A percentile compares a stretch with the other conserved stretches of the same genome.
Evolutionary conservation across 768 basidiomycete species (phyloP).

Genomic region (Hydnum rufescens): DNA sequence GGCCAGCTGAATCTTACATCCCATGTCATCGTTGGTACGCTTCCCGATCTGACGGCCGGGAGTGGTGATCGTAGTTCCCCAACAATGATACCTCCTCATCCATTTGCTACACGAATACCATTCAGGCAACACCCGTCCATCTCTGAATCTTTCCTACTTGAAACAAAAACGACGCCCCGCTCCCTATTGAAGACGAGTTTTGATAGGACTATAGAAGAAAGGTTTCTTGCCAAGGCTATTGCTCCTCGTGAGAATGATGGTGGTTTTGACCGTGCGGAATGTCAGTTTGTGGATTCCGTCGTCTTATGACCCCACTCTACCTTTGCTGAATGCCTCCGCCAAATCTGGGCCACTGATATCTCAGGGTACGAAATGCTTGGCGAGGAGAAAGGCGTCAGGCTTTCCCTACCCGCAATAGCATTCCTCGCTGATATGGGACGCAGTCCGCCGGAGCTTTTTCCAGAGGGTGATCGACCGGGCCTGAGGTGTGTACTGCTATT

Average conservation of each 20-base stretch:
- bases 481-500: neutral
- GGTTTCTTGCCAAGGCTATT: neutral
- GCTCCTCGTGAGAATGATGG: neutral
- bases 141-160: neutral
- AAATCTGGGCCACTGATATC: too few relatives aligned
- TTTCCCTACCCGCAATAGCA: neutral
- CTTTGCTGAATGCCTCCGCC: neutral
- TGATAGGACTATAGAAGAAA: neutral
- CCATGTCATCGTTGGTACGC: neutral
- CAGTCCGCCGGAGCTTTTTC: neutral
- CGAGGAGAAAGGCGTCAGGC: neutral
- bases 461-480: neutral
- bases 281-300: neutral
- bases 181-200: neutral
- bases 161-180: neutral
- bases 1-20: neutral
- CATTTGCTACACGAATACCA: neutral
- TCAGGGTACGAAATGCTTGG: neutral
- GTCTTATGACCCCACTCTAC: neutral
- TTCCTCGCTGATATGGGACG: neutral
- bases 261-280: neutral
- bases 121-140: neutral
- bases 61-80: neutral
- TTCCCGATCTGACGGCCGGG: neutral
- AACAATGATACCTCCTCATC: neutral